These are phyloP conservation scores for Nakazawaea pomicola DNA, from an alignment of 805 yeast genomes.

Conservation along the genomic window DNA sequence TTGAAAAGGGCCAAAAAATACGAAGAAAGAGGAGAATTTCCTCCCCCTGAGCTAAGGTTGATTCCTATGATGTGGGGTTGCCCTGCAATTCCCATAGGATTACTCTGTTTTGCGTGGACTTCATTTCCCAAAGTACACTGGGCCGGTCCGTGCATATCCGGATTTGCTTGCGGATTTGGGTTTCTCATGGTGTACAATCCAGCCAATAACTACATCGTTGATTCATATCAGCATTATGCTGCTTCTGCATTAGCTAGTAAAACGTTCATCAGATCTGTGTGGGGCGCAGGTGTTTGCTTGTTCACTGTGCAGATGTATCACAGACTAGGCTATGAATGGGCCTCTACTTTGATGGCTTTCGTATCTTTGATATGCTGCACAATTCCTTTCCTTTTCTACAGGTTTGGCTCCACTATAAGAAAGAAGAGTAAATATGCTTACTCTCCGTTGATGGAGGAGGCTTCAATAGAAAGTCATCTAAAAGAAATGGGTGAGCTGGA, in stretches of 20 bases:
- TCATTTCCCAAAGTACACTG: slow-evolving; percentile 41
- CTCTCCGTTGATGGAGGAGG: background rate
- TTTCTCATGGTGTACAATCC: slow-evolving; percentile 51
- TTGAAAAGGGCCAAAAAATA: slow-evolving; percentile 40
- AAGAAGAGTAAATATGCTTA: slow-evolving; percentile 35
- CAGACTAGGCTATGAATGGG: slow-evolving; percentile 46
- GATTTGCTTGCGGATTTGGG: slow-evolving; percentile 49
- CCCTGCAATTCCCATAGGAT: slow-evolving; percentile 48
- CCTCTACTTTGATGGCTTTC: slow-evolving; percentile 43
- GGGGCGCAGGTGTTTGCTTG: slow-evolving; percentile 49
- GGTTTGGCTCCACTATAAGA: slow-evolving; percentile 39
- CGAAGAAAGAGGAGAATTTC: slow-evolving; percentile 38
- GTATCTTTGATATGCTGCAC: slow-evolving; percentile 45
- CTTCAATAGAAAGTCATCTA: no score
- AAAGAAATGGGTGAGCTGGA: background rate
- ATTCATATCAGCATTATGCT: slow-evolving; percentile 56
- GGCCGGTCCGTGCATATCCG: slow-evolving; percentile 56
- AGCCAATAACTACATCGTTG: slow-evolving; percentile 59
- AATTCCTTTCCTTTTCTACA: slow-evolving; percentile 40
- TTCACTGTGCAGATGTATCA: slow-evolving; percentile 57
- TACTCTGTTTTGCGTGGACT: slow-evolving; percentile 52
- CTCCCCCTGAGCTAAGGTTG: slow-evolving; percentile 50
- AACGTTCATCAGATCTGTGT: slow-evolving; percentile 49
- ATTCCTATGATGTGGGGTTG: slow-evolving; percentile 55
- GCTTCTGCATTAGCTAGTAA: slow-evolving; percentile 57